Evolutionary conservation across 1,139 yeast genomes (phyloP).

Genomic region (Pichia norvegensis): DNA sequence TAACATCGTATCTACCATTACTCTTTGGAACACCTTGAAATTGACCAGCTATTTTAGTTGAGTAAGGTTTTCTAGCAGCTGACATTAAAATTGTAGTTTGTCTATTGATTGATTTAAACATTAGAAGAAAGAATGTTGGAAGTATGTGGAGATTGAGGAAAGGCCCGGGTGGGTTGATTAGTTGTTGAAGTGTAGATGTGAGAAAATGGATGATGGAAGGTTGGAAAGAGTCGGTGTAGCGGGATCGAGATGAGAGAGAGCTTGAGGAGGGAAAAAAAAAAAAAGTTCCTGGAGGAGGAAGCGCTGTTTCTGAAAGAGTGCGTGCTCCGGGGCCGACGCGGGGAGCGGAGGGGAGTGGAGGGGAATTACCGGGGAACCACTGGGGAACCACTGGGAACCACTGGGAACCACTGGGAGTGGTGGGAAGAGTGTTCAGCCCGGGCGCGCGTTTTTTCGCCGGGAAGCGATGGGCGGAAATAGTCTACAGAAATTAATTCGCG

Average conservation of each 20-base stretch:
- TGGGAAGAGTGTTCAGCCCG: too few relatives aligned
- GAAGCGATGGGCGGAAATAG: too few relatives aligned
- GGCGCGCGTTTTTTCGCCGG: neutral
- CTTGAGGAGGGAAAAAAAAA: too few relatives aligned
- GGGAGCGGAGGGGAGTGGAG: neutral
- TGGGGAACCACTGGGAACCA: neutral
- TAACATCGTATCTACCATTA: conserved; percentile 79
- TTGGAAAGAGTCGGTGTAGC: too few relatives aligned
- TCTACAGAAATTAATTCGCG: too few relatives aligned
- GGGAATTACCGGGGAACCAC: neutral
- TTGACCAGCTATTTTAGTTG: conserved; percentile 44
- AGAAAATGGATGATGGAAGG: too few relatives aligned
- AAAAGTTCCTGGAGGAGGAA: too few relatives aligned
- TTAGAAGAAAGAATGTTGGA: neutral
- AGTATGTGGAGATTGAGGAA: too few relatives aligned
- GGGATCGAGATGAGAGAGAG: too few relatives aligned
- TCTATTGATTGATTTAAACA: neutral
- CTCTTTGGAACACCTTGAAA: conserved; percentile 50
- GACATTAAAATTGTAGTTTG: conserved; percentile 2
- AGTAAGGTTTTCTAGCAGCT: conserved; percentile 28
- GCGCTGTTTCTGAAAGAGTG: too few relatives aligned
- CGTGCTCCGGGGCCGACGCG: neutral
- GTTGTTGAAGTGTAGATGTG: too few relatives aligned
- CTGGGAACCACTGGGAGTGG: neutral
- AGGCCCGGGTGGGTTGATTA: too few relatives aligned